Base-by-base conservation (phyloP, 2,329 filamentous ascomycete species). In the Lizonia empirigonia region DNA sequence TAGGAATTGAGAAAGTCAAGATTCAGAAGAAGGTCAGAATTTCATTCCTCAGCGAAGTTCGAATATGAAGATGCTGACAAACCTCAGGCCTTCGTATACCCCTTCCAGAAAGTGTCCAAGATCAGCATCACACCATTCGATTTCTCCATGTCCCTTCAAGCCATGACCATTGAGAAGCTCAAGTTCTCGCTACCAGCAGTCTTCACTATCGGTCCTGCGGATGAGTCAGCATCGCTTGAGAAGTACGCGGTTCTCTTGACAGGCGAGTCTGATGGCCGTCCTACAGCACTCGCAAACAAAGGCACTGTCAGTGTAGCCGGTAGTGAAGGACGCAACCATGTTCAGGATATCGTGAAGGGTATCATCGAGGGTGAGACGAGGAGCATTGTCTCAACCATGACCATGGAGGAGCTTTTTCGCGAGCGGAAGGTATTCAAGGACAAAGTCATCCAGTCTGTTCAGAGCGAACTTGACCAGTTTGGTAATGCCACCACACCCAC, bases 291-390 rank as follows among this genome's bases (percentile, higher is more conserved):
- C 0, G 65, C 63, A 12, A 53, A 61, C 4, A 67, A 74, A 56
- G 67, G 64, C 37, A 60, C 77, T 4, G 73, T 78, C 33, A 62
- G 75, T 12, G 75, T 73, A 27, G 74, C 75, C 13, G 50, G 50
- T 8, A 45, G 34, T 12, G 76, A 73, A 58, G 78, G 78, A 18
- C 74, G 79, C n/a, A 79, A 82, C 45, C 89, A 93, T 74, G 85
- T 94, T 13, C 87, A 89, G 66, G 89, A 89, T 61, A 95, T 95
- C 55, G 87, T 95, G 73, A 93, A 91, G 73, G 90, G 90, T 53
- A 91, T 95, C 71, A 94, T 95, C 62, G 90, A 95, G 72, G 91
- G 91, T 55, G 91, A 95, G 73, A 92, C 89, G 1, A 83, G 91
- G 51, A 88, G 90, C 5, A 85, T 95, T 44, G 89, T 95, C 33